A percentile compares a stretch with the other conserved stretches of the same genome.
Evolutionary conservation across 768 basidiomycete genomes (phyloP).

Genomic region (Hortiboletus flavorubellus): DNA sequence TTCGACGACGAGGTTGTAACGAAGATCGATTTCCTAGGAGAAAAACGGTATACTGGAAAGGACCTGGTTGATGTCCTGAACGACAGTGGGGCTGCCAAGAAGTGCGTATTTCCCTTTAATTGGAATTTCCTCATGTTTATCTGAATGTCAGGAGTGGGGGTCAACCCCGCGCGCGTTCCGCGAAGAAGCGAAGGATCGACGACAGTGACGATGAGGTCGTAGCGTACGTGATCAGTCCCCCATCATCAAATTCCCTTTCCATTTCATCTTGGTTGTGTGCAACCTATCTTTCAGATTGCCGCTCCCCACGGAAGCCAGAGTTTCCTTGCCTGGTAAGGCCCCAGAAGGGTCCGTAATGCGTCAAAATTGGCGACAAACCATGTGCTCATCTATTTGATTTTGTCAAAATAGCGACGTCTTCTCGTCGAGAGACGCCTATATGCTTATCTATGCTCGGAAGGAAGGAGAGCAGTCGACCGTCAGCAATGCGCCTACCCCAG

Average conservation of each 20-base stretch:
- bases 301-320: constrained; percentile 18
- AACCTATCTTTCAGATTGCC: constrained; percentile 19
- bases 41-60: constrained; percentile 36
- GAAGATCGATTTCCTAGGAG: constrained; percentile 52
- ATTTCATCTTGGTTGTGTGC: constrained; percentile 16
- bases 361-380: constrained; percentile 51
- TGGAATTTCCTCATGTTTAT: neutral
- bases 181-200: constrained; percentile 50
- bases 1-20: constrained; percentile 91
- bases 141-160: constrained; percentile 18
- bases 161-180: constrained; percentile 38
- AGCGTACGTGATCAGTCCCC: constrained; percentile 24
- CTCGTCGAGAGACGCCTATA: constrained; percentile 87
- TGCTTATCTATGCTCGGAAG: constrained; percentile 82
- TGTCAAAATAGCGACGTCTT: constrained; percentile 41
- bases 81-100: constrained; percentile 24
- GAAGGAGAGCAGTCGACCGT: constrained; percentile 14
- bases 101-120: constrained; percentile 19
- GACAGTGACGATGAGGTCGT: constrained; percentile 55
- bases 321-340: constrained; percentile 21
- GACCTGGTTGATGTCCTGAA: constrained; percentile 29
- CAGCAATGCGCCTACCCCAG: constrained; percentile 15
- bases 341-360: constrained; percentile 78
- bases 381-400: constrained; percentile 20
- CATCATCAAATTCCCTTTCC: constrained; percentile 13